A percentile compares a stretch with the other conserved stretches of the same genome.
These are phyloP conservation scores for Backusella sp. DNA, from an alignment of 192 early-diverging fungal genomes.

Conservation along the genomic window DNA sequence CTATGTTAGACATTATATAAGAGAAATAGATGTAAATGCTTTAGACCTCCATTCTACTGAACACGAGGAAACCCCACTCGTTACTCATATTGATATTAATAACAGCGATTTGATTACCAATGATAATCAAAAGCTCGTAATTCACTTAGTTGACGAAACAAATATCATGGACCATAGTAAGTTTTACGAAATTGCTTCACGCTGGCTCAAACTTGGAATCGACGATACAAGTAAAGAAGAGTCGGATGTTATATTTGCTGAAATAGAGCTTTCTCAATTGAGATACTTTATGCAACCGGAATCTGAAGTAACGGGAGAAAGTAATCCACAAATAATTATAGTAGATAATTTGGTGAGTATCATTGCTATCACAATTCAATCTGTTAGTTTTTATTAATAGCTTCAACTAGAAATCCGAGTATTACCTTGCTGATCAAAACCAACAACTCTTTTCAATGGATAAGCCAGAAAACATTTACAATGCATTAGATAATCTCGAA, in stretches of 20 bases:
- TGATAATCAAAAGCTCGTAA: constrained; percentile 58
- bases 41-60: constrained; percentile 26
- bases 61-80: constrained; percentile 64
- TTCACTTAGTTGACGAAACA: constrained; percentile 61
- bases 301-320: constrained; percentile 34
- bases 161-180: constrained; percentile 6
- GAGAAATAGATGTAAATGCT: neutral
- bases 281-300: constrained; percentile 53
- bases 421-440: neutral
- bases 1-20: neutral
- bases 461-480: constrained; percentile 1
- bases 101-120: constrained; percentile 70
- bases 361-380: neutral
- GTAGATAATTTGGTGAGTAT: constrained; percentile 15
- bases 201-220: neutral
- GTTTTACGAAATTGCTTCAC: constrained; percentile 11
- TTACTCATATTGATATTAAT: constrained; percentile 57
- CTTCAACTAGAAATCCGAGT: neutral
- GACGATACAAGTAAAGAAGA: neutral
- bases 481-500: neutral
- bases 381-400: neutral
- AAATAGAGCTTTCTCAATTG: constrained; percentile 62
- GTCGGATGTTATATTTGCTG: constrained; percentile 54
- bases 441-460: neutral
- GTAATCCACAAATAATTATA: constrained; percentile 16